These are phyloP conservation scores for Fusarium sp. DNA, from an alignment of 2,329 filamentous ascomycete species.

Conservation along the genomic window DNA sequence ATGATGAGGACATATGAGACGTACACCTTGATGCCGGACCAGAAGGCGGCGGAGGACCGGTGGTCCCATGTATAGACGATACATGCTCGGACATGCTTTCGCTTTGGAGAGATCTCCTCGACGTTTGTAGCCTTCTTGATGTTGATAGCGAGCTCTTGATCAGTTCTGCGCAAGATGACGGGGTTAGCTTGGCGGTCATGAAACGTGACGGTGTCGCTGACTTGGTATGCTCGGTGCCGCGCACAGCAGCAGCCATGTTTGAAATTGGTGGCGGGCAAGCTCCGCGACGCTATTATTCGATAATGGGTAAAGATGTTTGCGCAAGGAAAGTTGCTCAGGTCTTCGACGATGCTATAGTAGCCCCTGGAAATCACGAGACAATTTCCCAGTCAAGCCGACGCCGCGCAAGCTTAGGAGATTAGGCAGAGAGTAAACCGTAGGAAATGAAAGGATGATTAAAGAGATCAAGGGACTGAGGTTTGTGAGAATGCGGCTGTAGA, in stretches of 20 bases:
- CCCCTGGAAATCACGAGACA: slow-evolving; percentile 44
- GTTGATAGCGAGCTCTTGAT: slow-evolving; percentile 75
- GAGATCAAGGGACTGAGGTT: background rate
- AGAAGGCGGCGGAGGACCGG: slow-evolving; percentile 93
- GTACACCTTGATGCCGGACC: slow-evolving; percentile 98
- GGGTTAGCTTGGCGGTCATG: slow-evolving; percentile 23
- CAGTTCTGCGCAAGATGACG: slow-evolving; percentile 59
- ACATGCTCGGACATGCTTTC: slow-evolving; percentile 96
- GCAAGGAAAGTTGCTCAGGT: slow-evolving; percentile 9
- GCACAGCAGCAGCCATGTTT: slow-evolving; percentile 46
- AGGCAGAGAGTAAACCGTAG: background rate
- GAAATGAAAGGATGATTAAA: background rate
- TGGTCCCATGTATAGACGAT: slow-evolving; percentile 99
- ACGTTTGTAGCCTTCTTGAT: slow-evolving; percentile 76
- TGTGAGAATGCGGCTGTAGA: slow-evolving; percentile 1
- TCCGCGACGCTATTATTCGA: slow-evolving; percentile 20
- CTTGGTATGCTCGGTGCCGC: slow-evolving; percentile 51
- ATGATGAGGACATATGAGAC: slow-evolving; percentile 50
- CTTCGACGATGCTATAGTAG: slow-evolving; percentile 10
- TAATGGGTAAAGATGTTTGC: slow-evolving; percentile 8
- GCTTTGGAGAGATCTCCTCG: slow-evolving; percentile 75
- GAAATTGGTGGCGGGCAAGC: slow-evolving; percentile 27
- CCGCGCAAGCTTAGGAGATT: slow-evolving; percentile 24
- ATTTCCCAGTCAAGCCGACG: slow-evolving; percentile 35
- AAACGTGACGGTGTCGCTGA: slow-evolving; percentile 35